A percentile compares a stretch with the other conserved stretches of the same genome.
phyloP scores from a whole-genome alignment of 2,329 filamentous ascomycete species.

The Calonectria fujianensis region DNA sequence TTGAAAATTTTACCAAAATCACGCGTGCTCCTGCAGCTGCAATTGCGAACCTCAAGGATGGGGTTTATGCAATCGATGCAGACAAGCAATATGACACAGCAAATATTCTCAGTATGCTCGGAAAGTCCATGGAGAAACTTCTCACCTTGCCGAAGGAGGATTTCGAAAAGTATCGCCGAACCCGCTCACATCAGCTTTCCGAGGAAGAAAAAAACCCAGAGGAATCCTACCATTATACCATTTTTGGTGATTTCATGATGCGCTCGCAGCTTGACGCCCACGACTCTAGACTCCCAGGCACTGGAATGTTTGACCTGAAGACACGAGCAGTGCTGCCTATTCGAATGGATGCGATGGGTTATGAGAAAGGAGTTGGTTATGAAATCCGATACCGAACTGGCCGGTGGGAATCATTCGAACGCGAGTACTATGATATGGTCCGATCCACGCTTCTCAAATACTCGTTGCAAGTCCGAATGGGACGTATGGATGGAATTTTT shows the following conservation, averaged over 20 bases:
- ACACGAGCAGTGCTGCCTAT: constrained; percentile 94
- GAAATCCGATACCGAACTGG: constrained; percentile 87
- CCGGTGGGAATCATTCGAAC: constrained; percentile 92
- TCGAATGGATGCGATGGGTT: constrained; percentile 87
- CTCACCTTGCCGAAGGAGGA: constrained; percentile 88
- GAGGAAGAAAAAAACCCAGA: constrained; percentile 82
- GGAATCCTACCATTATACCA: constrained; percentile 92
- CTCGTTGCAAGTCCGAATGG: constrained; percentile 96
- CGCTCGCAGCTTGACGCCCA: constrained; percentile 95
- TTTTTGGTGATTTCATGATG: constrained; percentile 91
- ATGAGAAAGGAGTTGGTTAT: constrained; percentile 87
- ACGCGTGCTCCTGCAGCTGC: constrained; percentile 84
- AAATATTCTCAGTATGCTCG: constrained; percentile 92
- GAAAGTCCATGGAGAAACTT: constrained; percentile 97
- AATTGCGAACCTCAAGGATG: constrained; percentile 88
- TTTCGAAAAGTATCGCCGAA: constrained; percentile 88
- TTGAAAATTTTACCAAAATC: constrained; percentile 82
- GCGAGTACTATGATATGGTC: constrained; percentile 98
- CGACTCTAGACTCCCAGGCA: constrained; percentile 89
- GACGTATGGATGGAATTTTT: constrained; percentile 98
- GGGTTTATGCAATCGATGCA: constrained; percentile 94
- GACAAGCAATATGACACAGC: constrained; percentile 93
- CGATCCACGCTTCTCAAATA: constrained; percentile 96
- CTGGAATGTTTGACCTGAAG: constrained; percentile 97
- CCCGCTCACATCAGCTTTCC: constrained; percentile 79